Evolutionary conservation across 768 basidiomycete species (phyloP).

Genomic region (Naganishia vaughanmartiniae): DNA sequence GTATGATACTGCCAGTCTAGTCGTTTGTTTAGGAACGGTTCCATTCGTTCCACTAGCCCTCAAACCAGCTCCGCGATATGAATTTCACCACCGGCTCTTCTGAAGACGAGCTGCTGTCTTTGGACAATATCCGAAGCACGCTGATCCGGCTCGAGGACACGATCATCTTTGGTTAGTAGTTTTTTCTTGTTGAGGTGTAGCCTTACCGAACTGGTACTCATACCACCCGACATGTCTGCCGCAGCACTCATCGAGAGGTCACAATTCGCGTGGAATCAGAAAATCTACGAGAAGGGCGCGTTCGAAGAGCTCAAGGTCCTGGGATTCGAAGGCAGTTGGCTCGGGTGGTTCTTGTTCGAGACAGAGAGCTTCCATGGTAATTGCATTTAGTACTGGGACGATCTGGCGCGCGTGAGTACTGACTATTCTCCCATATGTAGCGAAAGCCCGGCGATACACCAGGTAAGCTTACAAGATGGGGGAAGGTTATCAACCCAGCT

Average conservation of each 20-base stretch:
- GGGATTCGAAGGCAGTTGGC: slow-evolving; percentile 82
- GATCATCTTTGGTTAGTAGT: slow-evolving; percentile 76
- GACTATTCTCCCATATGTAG: slow-evolving; percentile 54
- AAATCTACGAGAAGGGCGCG: slow-evolving; percentile 75
- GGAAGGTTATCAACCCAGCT: background rate
- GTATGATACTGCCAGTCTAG: background rate
- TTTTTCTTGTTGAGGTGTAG: background rate
- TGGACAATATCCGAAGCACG: slow-evolving; percentile 83
- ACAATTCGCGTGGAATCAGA: slow-evolving; percentile 89
- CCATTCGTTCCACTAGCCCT: background rate
- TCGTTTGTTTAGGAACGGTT: background rate
- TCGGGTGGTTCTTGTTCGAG: slow-evolving; percentile 96
- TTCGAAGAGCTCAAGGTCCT: slow-evolving; percentile 73
- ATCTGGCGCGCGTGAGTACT: background rate
- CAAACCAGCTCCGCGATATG: slow-evolving; percentile 32
- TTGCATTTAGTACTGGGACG: slow-evolving; percentile 42
- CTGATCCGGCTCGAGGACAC: slow-evolving; percentile 92
- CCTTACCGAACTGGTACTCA: background rate
- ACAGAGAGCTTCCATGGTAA: slow-evolving; percentile 90
- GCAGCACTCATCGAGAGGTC: slow-evolving; percentile 86
- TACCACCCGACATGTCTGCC: background rate
- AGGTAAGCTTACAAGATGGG: slow-evolving; percentile 58
- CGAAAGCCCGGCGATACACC: slow-evolving; percentile 90
- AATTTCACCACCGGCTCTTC: slow-evolving; percentile 49
- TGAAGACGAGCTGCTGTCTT: slow-evolving; percentile 69